phyloP scores from a whole-genome alignment of 1,284 basidiomycete species.

The Fistulina hepatica region DNA sequence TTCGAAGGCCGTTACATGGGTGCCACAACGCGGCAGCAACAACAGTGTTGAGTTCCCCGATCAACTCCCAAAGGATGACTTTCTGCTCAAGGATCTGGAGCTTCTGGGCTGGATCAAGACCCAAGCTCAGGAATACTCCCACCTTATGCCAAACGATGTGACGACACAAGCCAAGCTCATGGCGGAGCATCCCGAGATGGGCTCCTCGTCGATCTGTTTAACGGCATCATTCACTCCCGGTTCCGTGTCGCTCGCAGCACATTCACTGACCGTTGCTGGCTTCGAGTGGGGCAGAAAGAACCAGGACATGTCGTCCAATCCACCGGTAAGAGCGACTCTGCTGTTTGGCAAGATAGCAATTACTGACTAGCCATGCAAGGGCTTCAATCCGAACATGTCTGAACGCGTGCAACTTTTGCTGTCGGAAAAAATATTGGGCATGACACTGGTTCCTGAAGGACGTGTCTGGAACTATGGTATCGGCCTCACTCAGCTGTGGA shows the following conservation, averaged over 20 bases:
- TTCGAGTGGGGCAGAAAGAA: slow-evolving; percentile 99
- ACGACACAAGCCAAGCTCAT: slow-evolving; percentile 93
- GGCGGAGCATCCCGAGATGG: slow-evolving; percentile 93
- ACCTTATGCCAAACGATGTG: slow-evolving; percentile 90
- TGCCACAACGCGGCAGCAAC: slow-evolving; percentile 94
- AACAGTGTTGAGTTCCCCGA: slow-evolving; percentile 83
- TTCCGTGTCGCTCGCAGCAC: slow-evolving; percentile 90
- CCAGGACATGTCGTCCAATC: slow-evolving; percentile 73
- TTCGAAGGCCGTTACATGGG: slow-evolving; percentile 74
- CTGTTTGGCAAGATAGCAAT: neutral
- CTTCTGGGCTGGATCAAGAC: slow-evolving; percentile 98
- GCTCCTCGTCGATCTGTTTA: slow-evolving; percentile 88
- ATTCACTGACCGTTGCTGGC: slow-evolving; percentile 80
- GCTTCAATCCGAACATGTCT: slow-evolving; percentile 97
- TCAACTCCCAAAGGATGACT: slow-evolving; percentile 86
- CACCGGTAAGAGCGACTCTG: slow-evolving; percentile 48
- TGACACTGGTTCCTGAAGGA: slow-evolving; percentile 86
- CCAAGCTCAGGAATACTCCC: slow-evolving; percentile 85
- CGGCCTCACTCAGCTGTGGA: slow-evolving; percentile 87
- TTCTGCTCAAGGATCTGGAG: slow-evolving; percentile 88
- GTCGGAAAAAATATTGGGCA: slow-evolving; percentile 86
- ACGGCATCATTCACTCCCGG: slow-evolving; percentile 97
- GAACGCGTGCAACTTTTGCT: slow-evolving; percentile 92
- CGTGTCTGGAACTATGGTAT: slow-evolving; percentile 92
- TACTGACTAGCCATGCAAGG: slow-evolving; percentile 28